phyloP scores from a whole-genome alignment of 768 basidiomycete genomes.

The Leccinum olivaceopallidum region DNA sequence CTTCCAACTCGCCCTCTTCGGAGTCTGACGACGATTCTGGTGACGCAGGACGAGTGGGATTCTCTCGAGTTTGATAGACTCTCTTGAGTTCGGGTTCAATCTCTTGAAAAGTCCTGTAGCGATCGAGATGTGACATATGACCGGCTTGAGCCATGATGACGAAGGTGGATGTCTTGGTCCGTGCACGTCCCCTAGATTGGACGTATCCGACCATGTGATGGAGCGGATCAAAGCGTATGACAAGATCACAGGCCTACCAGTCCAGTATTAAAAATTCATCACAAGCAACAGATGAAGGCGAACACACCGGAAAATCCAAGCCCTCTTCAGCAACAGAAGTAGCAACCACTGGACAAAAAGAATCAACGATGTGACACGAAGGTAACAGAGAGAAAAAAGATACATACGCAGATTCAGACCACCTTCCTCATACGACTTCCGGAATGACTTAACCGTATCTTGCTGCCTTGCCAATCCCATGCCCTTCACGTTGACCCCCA shows the following conservation, averaged over 20 bases:
- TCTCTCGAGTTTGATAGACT: slow-evolving; percentile 56
- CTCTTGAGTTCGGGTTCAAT: slow-evolving; percentile 65
- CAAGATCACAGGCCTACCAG: slow-evolving; percentile 79
- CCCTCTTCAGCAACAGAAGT: slow-evolving; percentile 93
- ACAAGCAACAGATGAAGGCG: not conserved
- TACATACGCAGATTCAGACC: slow-evolving; percentile 65
- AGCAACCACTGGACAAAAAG: slow-evolving; percentile 56
- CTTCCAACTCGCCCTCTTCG: slow-evolving; percentile 40
- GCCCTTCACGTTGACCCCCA: slow-evolving; percentile 43
- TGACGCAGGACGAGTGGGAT: slow-evolving; percentile 31
- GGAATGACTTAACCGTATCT: slow-evolving; percentile 64
- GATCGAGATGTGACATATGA: slow-evolving; percentile 51
- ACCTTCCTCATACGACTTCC: slow-evolving; percentile 62
- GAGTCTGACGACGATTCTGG: slow-evolving; percentile 29
- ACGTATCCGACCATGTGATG: slow-evolving; percentile 86
- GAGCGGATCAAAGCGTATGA: slow-evolving; percentile 81
- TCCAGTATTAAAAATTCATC: slow-evolving; percentile 1
- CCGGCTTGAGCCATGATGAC: slow-evolving; percentile 77
- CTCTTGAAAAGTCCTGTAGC: slow-evolving; percentile 57
- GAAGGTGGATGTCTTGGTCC: slow-evolving; percentile 74
- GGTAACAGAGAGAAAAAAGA: slow-evolving; percentile 14
- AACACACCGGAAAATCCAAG: slow-evolving; percentile 77
- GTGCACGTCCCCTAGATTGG: slow-evolving; percentile 85
- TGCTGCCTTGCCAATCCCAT: slow-evolving; percentile 56
- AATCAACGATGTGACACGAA: not conserved